Percentiles rank a stretch among this genome's conserved stretches.
Conservation (phyloP, 1,284 basidiomycete species). For the Porodaedalea pini region DNA sequence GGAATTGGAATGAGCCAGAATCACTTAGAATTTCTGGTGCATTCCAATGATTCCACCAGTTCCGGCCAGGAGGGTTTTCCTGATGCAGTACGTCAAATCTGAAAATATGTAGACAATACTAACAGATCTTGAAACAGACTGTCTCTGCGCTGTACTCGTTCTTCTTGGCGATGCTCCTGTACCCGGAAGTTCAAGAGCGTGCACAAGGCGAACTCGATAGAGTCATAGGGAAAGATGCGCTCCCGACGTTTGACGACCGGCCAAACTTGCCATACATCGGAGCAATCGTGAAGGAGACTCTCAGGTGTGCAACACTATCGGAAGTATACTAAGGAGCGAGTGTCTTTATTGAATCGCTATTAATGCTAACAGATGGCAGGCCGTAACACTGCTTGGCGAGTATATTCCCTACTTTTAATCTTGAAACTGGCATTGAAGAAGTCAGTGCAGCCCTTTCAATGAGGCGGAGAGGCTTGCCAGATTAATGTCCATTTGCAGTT, state of each 20-base stretch:
- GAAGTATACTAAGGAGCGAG: too few species aligned
- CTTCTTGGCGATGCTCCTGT: slow-evolving; percentile 19
- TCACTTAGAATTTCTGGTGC: too few species aligned
- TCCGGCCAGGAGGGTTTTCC: too few species aligned
- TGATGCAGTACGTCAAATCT: neutral
- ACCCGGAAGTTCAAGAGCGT: slow-evolving; percentile 18
- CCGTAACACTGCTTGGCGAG: slow-evolving; percentile 10
- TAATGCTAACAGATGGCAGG: slow-evolving; percentile 21
- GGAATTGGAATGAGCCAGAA: too few species aligned
- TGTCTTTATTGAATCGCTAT: too few species aligned
- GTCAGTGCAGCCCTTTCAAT: too few species aligned
- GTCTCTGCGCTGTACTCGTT: slow-evolving; percentile 18
- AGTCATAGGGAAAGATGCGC: slow-evolving; percentile 23
- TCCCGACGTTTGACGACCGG: slow-evolving; percentile 23
- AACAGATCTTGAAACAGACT: neutral
- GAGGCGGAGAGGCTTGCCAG: too few species aligned
- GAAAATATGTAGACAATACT: neutral
- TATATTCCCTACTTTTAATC: neutral
- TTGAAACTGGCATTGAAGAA: neutral
- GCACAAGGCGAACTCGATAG: slow-evolving; percentile 23
- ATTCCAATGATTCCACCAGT: too few species aligned
- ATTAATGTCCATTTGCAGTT: too few species aligned
- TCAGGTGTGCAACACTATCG: slow-evolving; percentile 15
- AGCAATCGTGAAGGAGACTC: slow-evolving; percentile 22
- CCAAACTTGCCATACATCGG: slow-evolving; percentile 24